Evolutionary conservation across 1,284 basidiomycete species (phyloP).

Genomic region (Cryptococcus amylolentus): DNA sequence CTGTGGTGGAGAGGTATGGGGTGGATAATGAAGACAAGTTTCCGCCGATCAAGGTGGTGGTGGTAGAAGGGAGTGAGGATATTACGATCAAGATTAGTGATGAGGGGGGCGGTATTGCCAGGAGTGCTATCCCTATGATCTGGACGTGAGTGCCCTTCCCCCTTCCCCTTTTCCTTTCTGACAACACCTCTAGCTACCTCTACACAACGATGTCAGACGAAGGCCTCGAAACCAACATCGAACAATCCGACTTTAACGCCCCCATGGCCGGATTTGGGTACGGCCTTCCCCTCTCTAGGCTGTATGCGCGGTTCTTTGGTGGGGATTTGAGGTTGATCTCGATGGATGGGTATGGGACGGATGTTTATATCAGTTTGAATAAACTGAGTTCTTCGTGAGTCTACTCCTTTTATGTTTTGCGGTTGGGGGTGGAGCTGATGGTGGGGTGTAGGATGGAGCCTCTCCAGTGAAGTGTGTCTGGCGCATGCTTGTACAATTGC

Average conservation of each 20-base stretch:
- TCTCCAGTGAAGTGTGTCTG: neutral
- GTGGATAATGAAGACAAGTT: slow-evolving; percentile 74
- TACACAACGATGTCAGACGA: slow-evolving; percentile 96
- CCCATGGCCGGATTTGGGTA: slow-evolving; percentile 94
- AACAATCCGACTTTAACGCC: slow-evolving; percentile 90
- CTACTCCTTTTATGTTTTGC: neutral
- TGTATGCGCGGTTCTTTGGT: slow-evolving; percentile 95
- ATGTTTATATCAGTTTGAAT: slow-evolving; percentile 43
- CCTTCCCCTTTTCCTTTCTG: neutral
- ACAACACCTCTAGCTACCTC: slow-evolving; percentile 51
- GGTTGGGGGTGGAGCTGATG: neutral
- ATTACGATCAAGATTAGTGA: slow-evolving; percentile 98
- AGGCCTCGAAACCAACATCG: slow-evolving; percentile 80
- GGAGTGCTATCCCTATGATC: slow-evolving; percentile 89
- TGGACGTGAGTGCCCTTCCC: slow-evolving; percentile 77
- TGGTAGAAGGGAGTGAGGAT: slow-evolving; percentile 88
- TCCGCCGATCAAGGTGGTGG: slow-evolving; percentile 95
- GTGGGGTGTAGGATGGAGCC: neutral
- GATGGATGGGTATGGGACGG: slow-evolving; percentile 95
- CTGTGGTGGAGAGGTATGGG: slow-evolving; percentile 87
- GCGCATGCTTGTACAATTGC: too few relatives aligned
- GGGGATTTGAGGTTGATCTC: slow-evolving; percentile 91
- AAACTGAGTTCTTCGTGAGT: slow-evolving; percentile 40
- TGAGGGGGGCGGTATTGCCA: slow-evolving; percentile 95
- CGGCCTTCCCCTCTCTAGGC: slow-evolving; percentile 6